phyloP scores from a whole-genome alignment of 495 filamentous ascomycete genomes.

The Acidomyces sp. region DNA sequence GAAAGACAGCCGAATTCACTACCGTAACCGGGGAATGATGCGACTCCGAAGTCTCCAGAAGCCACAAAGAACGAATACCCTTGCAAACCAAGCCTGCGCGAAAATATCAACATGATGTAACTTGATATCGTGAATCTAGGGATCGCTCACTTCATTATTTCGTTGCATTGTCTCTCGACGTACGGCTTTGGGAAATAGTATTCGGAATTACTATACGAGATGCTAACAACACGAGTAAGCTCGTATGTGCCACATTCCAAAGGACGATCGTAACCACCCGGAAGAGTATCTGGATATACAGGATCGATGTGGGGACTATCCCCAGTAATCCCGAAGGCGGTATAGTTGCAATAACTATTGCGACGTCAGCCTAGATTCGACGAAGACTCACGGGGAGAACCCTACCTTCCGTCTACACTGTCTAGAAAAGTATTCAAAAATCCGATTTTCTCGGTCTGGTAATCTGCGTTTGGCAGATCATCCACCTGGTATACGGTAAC shows the following conservation, averaged over 20 bases:
- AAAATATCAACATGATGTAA: no score
- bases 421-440: conserved; percentile 16
- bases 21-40: background rate
- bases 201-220: conserved; percentile 7
- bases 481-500: conserved; percentile 2
- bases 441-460: conserved; percentile 1
- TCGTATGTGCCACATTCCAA: conserved; percentile 7
- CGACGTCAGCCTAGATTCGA: no score
- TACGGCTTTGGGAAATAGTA: conserved; percentile 7
- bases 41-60: conserved; percentile 11
- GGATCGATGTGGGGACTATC: conserved; percentile 11
- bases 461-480: conserved; percentile 1
- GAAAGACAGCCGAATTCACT: conserved; percentile 1
- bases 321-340: conserved; percentile 7
- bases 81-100: conserved; percentile 20
- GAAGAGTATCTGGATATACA: conserved; percentile 7
- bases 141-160: conserved; percentile 11
- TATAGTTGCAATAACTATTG: conserved; percentile 14
- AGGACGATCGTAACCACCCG: conserved; percentile 10
- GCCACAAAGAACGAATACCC: conserved; percentile 8
- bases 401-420: conserved; percentile 10
- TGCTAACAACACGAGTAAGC: conserved; percentile 5
- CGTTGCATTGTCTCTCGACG: conserved; percentile 13
- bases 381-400: no score
- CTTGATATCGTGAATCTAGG: no score